These are phyloP conservation scores for Cryphonectria parasitica DNA, from an alignment of 2,329 filamentous ascomycete genomes.

Conservation along the genomic window DNA sequence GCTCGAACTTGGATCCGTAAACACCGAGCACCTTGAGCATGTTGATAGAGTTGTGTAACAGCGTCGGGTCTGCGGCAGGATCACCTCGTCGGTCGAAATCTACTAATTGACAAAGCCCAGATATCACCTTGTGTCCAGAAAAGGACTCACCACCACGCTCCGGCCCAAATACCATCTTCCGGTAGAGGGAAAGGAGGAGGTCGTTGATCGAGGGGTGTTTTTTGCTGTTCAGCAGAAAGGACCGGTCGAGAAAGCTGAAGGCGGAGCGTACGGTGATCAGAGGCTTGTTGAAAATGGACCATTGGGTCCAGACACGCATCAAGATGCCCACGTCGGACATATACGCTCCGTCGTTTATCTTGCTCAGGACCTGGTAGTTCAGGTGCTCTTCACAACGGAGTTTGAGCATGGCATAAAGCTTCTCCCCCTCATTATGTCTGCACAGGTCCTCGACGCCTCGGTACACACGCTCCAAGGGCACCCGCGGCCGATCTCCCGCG, in stretches of 20 bases:
- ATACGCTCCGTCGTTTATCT: constrained; percentile 55
- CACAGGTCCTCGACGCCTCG: constrained; percentile 91
- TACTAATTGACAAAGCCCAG: constrained; percentile 77
- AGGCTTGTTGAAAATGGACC: constrained; percentile 73
- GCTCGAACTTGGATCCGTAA: constrained; percentile 81
- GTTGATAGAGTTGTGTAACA: constrained; percentile 76
- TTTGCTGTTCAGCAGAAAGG: constrained; percentile 78
- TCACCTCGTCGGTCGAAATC: constrained; percentile 68
- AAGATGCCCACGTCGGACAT: constrained; percentile 66
- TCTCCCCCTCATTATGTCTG: constrained; percentile 71
- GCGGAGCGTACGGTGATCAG: constrained; percentile 80
- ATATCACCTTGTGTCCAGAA: constrained; percentile 41
- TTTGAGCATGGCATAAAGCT: constrained; percentile 69
- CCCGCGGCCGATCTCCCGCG: constrained; percentile 60
- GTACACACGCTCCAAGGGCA: constrained; percentile 88
- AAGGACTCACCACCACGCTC: constrained; percentile 28
- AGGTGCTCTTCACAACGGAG: constrained; percentile 71
- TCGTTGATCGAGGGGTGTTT: constrained; percentile 76
- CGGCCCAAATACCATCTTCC: constrained; percentile 56
- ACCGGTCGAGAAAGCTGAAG: constrained; percentile 92
- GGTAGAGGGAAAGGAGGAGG: constrained; percentile 77
- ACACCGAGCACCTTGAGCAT: constrained; percentile 86
- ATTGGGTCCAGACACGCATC: constrained; percentile 58
- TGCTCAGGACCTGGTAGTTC: constrained; percentile 59
- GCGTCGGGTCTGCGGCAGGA: constrained; percentile 59